A percentile compares a stretch with the other conserved stretches of the same genome.
Conservation (phyloP, 1,284 basidiomycete genomes). For the Malassezia caprae region DNA sequence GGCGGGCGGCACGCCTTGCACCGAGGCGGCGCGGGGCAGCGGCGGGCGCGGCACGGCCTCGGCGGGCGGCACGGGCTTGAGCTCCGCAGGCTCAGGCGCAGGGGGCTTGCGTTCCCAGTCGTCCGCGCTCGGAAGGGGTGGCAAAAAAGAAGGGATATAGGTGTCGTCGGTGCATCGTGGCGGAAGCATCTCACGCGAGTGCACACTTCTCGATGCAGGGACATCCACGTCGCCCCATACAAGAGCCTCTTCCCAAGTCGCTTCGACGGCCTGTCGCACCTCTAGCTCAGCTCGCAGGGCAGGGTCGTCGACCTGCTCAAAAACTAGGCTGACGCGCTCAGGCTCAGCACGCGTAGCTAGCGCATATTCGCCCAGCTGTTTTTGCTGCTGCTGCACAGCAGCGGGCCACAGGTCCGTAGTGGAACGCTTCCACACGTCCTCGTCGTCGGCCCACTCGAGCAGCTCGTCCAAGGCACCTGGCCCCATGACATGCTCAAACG, state of each 20-base stretch:
- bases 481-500: slow-evolving; percentile 29
- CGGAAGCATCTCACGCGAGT: no score
- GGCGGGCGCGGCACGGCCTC: background rate
- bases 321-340: background rate
- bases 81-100: background rate
- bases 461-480: slow-evolving; percentile 22
- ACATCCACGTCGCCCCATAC: background rate
- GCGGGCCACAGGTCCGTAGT: background rate
- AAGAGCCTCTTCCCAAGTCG: background rate
- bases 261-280: background rate
- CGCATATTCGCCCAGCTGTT: background rate
- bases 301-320: background rate
- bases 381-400: background rate
- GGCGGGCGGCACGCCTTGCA: background rate
- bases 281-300: slow-evolving; percentile 4
- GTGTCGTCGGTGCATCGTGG: background rate
- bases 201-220: background rate
- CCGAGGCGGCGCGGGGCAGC: background rate
- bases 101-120: background rate
- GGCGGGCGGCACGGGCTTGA: background rate
- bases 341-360: background rate
- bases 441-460: slow-evolving; percentile 29
- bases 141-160: slow-evolving; percentile 12
- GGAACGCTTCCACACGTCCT: slow-evolving; percentile 18
- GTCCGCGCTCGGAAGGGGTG: background rate